Base-by-base conservation (phyloP, 306 rosid species). In the Inga oerstediana region DNA sequence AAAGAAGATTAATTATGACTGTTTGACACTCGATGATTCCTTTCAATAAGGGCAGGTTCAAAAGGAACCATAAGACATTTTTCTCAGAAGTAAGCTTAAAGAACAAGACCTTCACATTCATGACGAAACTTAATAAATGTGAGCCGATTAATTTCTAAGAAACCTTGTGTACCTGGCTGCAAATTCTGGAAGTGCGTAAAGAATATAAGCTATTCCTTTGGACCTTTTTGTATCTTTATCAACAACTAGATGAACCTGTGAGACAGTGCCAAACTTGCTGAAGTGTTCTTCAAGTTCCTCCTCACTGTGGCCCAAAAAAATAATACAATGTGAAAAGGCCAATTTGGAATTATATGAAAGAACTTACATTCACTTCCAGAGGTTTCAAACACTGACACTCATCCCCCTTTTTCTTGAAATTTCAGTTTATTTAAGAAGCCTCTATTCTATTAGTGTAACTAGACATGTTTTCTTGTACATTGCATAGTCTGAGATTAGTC, bases 221-320 rank as follows among this genome's bases (percentile, higher is more conserved):
- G 96, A 91, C 8, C 92, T 87, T 62, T 93, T 92, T n/a, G 94
- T 92, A 75, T 88, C 89, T 88, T 89, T 94, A 86, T 96, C 94
- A 84, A 93, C 84, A 80, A 94, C 93, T 83, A 96, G 54, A 86
- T 96, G 98, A 81, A 90, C 97, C 88, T 90, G 79, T 43, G 97
- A 89, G 76, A 94, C 87, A 66, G 75, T 82, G 22, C 99, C 99
- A 27, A 88, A 74, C 83, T 85, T 91, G 75, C 86, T 75, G 81
- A 96, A 96, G 79, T 87, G 87, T 79, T 87, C 93, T 85, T 91
- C 97, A 84, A 96, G 87, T 79, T 96, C 99, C 74, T 92, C 98
- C 88, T 93, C 98, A 5, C 98, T 92, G 89, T 77, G 70, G 61
- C 62, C 78, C 82, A 77, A 45, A 61, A 76, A 78, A 79, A 80